phyloP scores from a whole-genome alignment of 768 basidiomycete genomes.

The Tephrocybe sp. region DNA sequence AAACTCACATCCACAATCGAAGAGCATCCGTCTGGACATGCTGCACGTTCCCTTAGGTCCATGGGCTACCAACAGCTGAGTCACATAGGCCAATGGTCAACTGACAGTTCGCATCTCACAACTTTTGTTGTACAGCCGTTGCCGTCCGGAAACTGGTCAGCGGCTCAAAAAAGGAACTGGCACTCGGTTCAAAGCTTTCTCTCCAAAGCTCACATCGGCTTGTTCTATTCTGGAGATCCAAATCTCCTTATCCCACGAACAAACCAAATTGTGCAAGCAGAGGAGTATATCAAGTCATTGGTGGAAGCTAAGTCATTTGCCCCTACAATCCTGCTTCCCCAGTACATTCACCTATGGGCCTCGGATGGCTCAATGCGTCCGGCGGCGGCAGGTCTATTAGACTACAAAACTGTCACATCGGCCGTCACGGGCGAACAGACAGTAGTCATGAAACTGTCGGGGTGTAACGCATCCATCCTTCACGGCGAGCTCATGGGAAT shows the following conservation, averaged over 20 bases:
- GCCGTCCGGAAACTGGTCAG: not conserved
- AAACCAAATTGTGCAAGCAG: not conserved
- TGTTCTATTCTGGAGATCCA: not conserved
- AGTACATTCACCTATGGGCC: constrained; percentile 12
- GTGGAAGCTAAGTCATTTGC: not conserved
- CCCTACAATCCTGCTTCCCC: not conserved
- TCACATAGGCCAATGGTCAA: not conserved
- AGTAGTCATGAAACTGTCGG: constrained; percentile 12
- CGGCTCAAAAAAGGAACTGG: not conserved
- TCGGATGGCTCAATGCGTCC: constrained; percentile 26
- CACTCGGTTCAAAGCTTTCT: not conserved
- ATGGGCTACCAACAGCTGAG: not conserved
- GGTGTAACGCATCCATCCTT: constrained; percentile 18
- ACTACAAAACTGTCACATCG: constrained; percentile 19
- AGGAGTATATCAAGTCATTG: not conserved
- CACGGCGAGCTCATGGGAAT: constrained; percentile 23
- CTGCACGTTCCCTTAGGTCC: not conserved
- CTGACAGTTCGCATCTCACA: not conserved
- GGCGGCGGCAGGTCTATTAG: constrained; percentile 14
- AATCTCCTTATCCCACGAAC: not conserved
- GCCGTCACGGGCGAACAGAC: constrained; percentile 11
- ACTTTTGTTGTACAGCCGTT: not conserved
- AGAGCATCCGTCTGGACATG: not conserved
- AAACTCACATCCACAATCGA: not conserved
- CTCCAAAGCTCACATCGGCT: not conserved